Conservation (phyloP, 2,329 filamentous ascomycete genomes). For the Xylaria sp. region DNA sequence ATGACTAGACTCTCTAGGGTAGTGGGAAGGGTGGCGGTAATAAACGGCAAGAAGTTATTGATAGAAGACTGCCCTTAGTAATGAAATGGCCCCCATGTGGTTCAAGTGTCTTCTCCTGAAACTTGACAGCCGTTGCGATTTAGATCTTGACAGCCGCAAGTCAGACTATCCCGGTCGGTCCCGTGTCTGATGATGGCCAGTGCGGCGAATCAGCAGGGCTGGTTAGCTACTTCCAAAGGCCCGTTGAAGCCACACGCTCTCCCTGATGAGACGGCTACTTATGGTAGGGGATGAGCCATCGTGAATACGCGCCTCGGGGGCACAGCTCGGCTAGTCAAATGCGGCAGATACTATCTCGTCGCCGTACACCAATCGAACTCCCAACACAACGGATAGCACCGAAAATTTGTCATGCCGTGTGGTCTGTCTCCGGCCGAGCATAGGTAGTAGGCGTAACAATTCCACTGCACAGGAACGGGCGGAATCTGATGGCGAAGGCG, state of each 20-base stretch:
- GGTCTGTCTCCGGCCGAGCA: neutral
- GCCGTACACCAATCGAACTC: neutral
- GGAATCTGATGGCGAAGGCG: slow-evolving; percentile 15
- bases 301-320: neutral
- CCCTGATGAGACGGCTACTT: slow-evolving; percentile 2
- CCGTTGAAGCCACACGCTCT: neutral
- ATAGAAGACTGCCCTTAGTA: neutral
- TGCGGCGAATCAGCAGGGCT: neutral
- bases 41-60: neutral
- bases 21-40: neutral
- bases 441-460: neutral
- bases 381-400: neutral
- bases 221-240: neutral
- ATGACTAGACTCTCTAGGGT: neutral
- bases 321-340: too few relatives aligned
- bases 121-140: neutral
- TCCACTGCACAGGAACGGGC: slow-evolving; percentile 3
- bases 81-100: neutral
- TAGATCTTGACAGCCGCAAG: slow-evolving; percentile 5
- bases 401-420: neutral
- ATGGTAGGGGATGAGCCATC: neutral
- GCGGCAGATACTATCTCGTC: neutral
- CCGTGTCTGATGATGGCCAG: neutral
- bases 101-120: slow-evolving; percentile 1
- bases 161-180: neutral